These are phyloP conservation scores for Mycena rosella DNA, from an alignment of 768 basidiomycete genomes.

Conservation along the genomic window DNA sequence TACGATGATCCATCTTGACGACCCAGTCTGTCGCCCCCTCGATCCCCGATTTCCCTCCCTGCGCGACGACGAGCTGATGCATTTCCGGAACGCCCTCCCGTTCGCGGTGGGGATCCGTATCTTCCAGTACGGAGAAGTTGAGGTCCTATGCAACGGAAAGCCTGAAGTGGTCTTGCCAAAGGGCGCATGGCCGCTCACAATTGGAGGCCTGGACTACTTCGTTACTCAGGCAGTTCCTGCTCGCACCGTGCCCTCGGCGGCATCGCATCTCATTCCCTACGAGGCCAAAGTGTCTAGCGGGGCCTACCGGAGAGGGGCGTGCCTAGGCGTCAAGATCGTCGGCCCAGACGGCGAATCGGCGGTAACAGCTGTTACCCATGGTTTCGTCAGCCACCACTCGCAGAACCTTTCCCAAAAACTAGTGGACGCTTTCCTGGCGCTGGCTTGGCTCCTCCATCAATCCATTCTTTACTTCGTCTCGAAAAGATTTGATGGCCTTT, in stretches of 20 bases:
- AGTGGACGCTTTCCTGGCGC: neutral
- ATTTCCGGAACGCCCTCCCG: neutral
- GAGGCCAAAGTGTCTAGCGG: neutral
- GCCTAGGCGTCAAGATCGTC: neutral
- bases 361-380: slow-evolving; percentile 1
- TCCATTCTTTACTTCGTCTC: neutral
- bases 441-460: slow-evolving; percentile 5
- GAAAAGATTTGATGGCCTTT: neutral
- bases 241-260: neutral
- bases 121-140: slow-evolving; percentile 7
- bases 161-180: neutral
- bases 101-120: slow-evolving; percentile 10
- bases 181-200: neutral
- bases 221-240: neutral
- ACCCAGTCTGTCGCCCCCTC: neutral
- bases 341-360: slow-evolving; percentile 1
- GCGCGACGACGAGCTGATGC: neutral
- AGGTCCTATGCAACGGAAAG: neutral
- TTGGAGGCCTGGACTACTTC: neutral
- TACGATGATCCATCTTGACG: neutral
- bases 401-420: neutral
- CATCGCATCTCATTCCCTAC: neutral
- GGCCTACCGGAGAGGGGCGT: neutral
- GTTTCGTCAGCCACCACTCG: neutral
- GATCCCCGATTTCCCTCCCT: neutral